Percentiles rank a stretch among this genome's conserved stretches.
These are phyloP conservation scores for Stephanodiscus minutulus DNA, from an alignment of 108 stramenopile genomes.

Conservation along the genomic window DNA sequence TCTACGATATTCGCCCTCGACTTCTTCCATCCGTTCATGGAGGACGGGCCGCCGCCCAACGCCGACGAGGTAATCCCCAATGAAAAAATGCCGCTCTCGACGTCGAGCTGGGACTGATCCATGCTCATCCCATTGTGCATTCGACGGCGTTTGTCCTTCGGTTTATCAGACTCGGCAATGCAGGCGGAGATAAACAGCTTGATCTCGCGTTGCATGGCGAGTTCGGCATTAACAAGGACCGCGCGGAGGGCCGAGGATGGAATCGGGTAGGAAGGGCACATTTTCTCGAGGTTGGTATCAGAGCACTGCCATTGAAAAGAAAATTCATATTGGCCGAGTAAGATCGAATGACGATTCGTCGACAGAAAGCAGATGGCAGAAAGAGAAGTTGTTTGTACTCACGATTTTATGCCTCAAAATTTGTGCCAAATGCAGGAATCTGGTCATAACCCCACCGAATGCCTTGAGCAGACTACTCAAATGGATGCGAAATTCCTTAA, in stretches of 20 bases:
- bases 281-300: conserved; percentile 36
- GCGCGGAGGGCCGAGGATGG: conserved; percentile 64
- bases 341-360: background rate
- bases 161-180: conserved; percentile 57
- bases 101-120: conserved; percentile 44
- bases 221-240: conserved; percentile 59
- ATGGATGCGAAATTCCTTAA: conserved; percentile 78
- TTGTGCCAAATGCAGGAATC: conserved; percentile 82
- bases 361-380: background rate
- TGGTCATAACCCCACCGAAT: conserved; percentile 80
- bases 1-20: conserved; percentile 60
- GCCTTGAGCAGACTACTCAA: conserved; percentile 69
- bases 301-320: conserved; percentile 20
- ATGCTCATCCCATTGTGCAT: conserved; percentile 39
- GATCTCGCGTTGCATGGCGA: conserved; percentile 77
- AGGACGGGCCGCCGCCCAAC: conserved; percentile 13
- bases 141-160: conserved; percentile 37
- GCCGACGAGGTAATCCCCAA: conserved; percentile 53
- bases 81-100: conserved; percentile 69
- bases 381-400: conserved; percentile 37
- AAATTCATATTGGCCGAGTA: background rate
- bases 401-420: conserved; percentile 84
- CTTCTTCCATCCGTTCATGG: conserved; percentile 20
- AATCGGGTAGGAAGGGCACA: conserved; percentile 40
- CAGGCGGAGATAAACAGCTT: conserved; percentile 76